Percentiles rank a stretch among this genome's conserved stretches.
phyloP scores from a whole-genome alignment of 1,139 yeast genomes.

The Hansenula sp. region DNA sequence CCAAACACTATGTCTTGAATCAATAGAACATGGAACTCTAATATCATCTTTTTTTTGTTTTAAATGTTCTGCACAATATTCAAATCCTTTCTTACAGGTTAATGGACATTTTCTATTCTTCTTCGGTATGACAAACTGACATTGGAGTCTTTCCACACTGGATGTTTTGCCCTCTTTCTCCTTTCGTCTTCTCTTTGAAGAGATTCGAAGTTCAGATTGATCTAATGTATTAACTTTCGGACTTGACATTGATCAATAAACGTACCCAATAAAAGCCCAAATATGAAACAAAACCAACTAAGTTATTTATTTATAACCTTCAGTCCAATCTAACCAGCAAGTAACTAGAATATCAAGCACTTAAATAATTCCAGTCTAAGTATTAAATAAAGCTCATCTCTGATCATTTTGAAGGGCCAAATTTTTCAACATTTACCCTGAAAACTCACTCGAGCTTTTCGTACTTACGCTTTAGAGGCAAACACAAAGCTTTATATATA shows the following conservation, averaged over 20 bases:
- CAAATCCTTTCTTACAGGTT: constrained; percentile 46
- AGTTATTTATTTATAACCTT: neutral
- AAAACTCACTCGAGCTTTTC: neutral
- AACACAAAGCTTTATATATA: no score
- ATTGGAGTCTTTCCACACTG: constrained; percentile 30
- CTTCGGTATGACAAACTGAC: constrained; percentile 42
- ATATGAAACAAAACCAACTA: no score
- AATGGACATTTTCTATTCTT: constrained; percentile 56
- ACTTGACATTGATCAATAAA: neutral
- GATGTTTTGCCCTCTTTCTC: constrained; percentile 6
- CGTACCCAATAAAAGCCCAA: no score
- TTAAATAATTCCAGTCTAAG: no score
- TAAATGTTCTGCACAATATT: constrained; percentile 64
- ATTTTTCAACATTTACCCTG: no score
- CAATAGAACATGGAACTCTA: constrained; percentile 75
- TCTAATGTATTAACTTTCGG: neutral
- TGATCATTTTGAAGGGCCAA: no score
- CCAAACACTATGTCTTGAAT: constrained; percentile 73
- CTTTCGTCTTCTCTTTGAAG: constrained; percentile 15
- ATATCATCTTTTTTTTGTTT: constrained; percentile 24
- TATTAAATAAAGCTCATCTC: neutral
- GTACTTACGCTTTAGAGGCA: no score
- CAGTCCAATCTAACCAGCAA: neutral
- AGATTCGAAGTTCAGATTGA: constrained; percentile 8
- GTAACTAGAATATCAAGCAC: no score